A percentile compares a stretch with the other conserved stretches of the same genome.
phyloP scores from a whole-genome alignment of 2,329 filamentous ascomycete genomes.

The Sphaerulina vaccinii region DNA sequence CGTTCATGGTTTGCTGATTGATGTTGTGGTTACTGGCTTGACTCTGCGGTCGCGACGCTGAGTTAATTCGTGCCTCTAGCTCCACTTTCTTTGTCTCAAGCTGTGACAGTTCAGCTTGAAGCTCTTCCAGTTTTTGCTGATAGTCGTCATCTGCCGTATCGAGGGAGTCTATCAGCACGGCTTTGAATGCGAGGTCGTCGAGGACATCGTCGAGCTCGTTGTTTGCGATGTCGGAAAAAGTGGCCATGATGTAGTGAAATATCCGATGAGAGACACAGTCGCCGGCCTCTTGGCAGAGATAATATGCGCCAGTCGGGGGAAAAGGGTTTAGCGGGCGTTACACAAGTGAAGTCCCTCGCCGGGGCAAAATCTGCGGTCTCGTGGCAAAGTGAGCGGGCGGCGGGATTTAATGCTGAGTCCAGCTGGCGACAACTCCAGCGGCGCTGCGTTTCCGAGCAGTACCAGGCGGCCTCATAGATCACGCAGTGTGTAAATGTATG shows the following conservation, averaged over 20 bases:
- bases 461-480: too few relatives aligned
- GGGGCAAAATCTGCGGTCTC: slow-evolving; percentile 1
- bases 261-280: background rate
- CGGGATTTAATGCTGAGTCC: background rate
- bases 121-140: slow-evolving; percentile 23
- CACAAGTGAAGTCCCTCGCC: slow-evolving; percentile 3
- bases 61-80: slow-evolving; percentile 5
- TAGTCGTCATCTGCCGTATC: slow-evolving; percentile 35
- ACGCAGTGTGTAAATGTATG: background rate
- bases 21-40: slow-evolving; percentile 5
- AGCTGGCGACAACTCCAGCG: background rate
- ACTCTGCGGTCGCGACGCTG: slow-evolving; percentile 11
- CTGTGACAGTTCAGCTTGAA: slow-evolving; percentile 22
- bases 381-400: background rate
- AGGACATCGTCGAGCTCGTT: slow-evolving; percentile 28
- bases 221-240: background rate
- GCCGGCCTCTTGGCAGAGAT: background rate
- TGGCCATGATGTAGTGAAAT: too few relatives aligned
- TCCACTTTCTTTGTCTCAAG: slow-evolving; percentile 7
- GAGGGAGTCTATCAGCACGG: slow-evolving; percentile 35
- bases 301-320: background rate
- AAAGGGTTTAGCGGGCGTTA: slow-evolving; percentile 1
- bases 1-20: background rate
- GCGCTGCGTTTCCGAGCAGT: background rate
- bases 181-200: slow-evolving; percentile 38